Evolutionary conservation across 805 yeast species (phyloP), one percentile per base, ranked within the genome.

Genomic region (Hanseniaspora pseudoguilliermondii): DNA sequence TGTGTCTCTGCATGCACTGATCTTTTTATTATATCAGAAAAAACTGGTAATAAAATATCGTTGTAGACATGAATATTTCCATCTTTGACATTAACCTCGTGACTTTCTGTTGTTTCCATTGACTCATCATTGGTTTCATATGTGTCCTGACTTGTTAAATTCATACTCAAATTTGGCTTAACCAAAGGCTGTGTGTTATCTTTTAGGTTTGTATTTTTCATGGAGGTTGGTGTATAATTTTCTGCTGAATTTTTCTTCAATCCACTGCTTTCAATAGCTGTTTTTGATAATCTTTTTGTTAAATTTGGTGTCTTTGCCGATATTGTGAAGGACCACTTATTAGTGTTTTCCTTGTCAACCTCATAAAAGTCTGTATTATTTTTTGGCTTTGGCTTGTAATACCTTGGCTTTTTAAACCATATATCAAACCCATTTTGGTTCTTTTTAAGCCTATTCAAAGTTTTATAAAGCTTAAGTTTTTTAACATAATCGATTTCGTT

Each of bases 1-100:
- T 71, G 75, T 0, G 87, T 79, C 25, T 68, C 72, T 11, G 67
- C 69, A n/a, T 75, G 71, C 40, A 71, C 72, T 2, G 86, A 83
- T 47, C 90, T 71, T 32, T 64, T 67, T 2, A 47, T 47, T 16
- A 53, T 25, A 27, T 53, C 51, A 16, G 51, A 46, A 34, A 53
- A 53, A 2, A 53, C 47, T 10, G 57, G 57, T 11, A 47, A 29
- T 8, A 79, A 64, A 1, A 78, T 71, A 48, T 75, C 73, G 15
- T 72, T 73, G 53, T 66, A 64, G 59, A 69, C 72, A 59, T 73
- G 71, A 35, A 73, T 60, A 5, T 38, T 52, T 11, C 40, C 46
- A 1, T n/a, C 23, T 15, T 18, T 29, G 13, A 7, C 43, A 32
- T 8, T 40, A 18, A 18, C n/a, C 13, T 40, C 23, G 4, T 62